A percentile compares a stretch with the other conserved stretches of the same genome.
Conservation (phyloP, 805 yeast genomes). For the Lachancea waltii region DNA sequence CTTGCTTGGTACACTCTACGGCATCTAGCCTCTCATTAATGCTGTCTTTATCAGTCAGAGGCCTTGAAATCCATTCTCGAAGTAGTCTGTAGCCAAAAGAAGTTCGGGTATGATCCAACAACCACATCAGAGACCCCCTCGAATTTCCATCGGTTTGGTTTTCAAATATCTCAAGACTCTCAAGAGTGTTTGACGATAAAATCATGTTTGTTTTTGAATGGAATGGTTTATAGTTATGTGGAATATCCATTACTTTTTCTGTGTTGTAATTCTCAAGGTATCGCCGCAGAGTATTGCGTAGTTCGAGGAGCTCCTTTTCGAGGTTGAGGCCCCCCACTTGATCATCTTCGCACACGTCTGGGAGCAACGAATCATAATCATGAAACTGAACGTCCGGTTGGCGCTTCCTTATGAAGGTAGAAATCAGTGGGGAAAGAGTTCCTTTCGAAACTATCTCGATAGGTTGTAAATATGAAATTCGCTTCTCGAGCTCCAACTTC, state of each 20-base stretch:
- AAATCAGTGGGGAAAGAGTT: conserved; percentile 24
- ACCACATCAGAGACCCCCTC: conserved; percentile 72
- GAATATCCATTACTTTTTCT: conserved; percentile 46
- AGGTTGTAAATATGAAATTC: conserved; percentile 70
- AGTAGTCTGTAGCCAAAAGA: conserved; percentile 65
- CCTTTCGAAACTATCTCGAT: conserved; percentile 51
- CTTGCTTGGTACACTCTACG: conserved; percentile 39
- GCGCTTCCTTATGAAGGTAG: conserved; percentile 33
- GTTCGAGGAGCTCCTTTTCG: conserved; percentile 21
- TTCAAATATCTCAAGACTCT: conserved; percentile 66
- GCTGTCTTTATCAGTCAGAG: conserved; percentile 47
- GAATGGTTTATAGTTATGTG: conserved; percentile 48
- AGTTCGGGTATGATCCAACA: conserved; percentile 75
- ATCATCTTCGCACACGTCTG: conserved; percentile 12
- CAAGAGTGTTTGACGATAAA: conserved; percentile 58
- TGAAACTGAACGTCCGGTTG: conserved; percentile 22
- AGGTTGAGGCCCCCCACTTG: conserved; percentile 21
- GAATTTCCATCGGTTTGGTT: conserved; percentile 51
- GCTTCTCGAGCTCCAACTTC: conserved; percentile 62
- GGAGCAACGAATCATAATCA: not conserved
- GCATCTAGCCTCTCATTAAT: conserved; percentile 64
- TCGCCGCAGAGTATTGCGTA: conserved; percentile 39
- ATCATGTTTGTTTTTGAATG: conserved; percentile 38
- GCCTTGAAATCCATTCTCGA: conserved; percentile 67
- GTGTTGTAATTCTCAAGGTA: conserved; percentile 63